A percentile compares a stretch with the other conserved stretches of the same genome.
Conservation (phyloP, 83 land plant species). For the Larix sibirica region DNA sequence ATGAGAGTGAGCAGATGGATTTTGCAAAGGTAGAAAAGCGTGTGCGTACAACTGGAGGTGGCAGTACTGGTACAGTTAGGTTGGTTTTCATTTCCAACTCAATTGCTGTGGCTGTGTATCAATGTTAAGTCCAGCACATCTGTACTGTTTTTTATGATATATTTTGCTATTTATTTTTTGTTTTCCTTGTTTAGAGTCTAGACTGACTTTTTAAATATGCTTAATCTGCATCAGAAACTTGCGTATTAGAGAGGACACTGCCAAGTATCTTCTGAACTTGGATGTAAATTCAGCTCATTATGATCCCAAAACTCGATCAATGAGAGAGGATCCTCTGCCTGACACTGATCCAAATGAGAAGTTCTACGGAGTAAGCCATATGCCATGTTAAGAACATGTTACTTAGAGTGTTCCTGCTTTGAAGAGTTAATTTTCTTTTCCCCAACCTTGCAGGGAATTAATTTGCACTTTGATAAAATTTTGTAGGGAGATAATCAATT, state of each 20-base stretch:
- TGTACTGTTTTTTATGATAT: neutral
- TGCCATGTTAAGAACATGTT: neutral
- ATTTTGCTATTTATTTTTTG: neutral
- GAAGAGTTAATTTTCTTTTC: neutral
- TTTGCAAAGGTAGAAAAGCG: conserved; percentile 99
- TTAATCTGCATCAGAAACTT: conserved; percentile 54
- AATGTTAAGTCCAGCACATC: neutral
- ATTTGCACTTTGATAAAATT: neutral
- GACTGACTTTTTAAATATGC: neutral
- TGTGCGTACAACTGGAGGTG: conserved; percentile 98
- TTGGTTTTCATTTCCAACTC: conserved; percentile 16
- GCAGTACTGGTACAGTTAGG: conserved; percentile 98
- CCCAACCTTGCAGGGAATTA: neutral
- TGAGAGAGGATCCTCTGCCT: conserved; percentile 98
- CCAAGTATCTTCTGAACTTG: conserved; percentile 93
- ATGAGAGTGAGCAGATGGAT: conserved; percentile 98
- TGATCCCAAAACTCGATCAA: conserved; percentile 96
- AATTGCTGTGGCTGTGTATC: neutral
- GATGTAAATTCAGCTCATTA: conserved; percentile 94
- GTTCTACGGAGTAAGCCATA: conserved; percentile 68
- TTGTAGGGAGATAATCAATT: conserved; percentile 49
- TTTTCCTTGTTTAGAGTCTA: neutral
- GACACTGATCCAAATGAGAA: conserved; percentile 98
- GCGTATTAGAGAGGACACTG: conserved; percentile 97
- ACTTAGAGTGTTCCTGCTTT: neutral